Evolutionary conservation across 306 rosid species (phyloP), one percentile per base, ranked within the genome.

Genomic region (Heteromeles arbutifolia): DNA sequence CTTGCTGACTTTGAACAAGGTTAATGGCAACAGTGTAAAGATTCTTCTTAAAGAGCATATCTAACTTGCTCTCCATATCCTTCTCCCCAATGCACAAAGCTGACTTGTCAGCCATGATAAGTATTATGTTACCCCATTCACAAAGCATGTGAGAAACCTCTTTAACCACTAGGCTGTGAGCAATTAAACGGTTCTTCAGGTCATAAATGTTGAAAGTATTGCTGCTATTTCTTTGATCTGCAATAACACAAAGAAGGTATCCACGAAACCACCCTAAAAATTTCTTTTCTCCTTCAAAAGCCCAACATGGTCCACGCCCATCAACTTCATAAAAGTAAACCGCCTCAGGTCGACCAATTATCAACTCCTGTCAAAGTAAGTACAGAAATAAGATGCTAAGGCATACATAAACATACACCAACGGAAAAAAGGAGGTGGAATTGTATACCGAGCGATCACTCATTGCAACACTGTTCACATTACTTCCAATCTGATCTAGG

Each of bases 231-330:
- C 99, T 89, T 85, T 89, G 97, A 86, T 92, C 99, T 39, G 86
- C 97, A 85, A 95, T 87, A n/a, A 92, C 95, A 81, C 97, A 95
- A 68, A 95, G 74, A 65, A 95, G 99, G 81, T 92, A 95, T 64
- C 99, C 99, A 34, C 99, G 97, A 75, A 95, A 95, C 97, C 97
- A 95, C 76, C 99, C 97, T 39, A 95, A 69, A 79, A 92, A 84
- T 81, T 89, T 95, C 85, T 95, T 95, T 83, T 95, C 96, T 74
- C 99, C 99, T 85, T 95, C 99, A 78, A 95, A 95, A 54, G 99
- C 99, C 99, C 97, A 95, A 82, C 99, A 95, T 34, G 99, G 99
- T 80, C 99, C 99, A 69, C 32, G 98, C 11, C 99, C 99, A 83
- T 95, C 99, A 83, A 95, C 91, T 85, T 95, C 99, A 77, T 95